Conservation (phyloP, 139 green algal genomes). For the Protoeuglena noctilucae region DNA sequence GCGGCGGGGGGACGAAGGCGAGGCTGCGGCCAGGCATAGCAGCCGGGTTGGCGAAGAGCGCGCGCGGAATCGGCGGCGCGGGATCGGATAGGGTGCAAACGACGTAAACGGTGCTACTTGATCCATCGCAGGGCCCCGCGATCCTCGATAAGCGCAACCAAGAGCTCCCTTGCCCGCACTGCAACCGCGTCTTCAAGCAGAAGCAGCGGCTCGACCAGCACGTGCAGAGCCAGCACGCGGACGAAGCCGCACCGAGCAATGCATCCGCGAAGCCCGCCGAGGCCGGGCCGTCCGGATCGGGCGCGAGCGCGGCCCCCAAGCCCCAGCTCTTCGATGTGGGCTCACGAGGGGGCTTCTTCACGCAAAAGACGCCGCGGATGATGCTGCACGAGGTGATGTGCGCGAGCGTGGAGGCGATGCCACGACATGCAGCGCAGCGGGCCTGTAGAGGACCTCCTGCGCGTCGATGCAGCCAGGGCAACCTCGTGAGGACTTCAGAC, state of each 20-base stretch:
- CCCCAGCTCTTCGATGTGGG: conserved; percentile 48
- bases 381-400: conserved; percentile 65
- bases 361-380: conserved; percentile 55
- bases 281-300: too few species aligned
- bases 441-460: too few species aligned
- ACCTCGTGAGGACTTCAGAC: too few species aligned
- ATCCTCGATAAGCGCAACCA: conserved; percentile 68
- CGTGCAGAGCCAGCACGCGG: conserved; percentile 46
- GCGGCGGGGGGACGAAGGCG: neutral
- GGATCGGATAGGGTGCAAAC: neutral
- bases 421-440: too few species aligned
- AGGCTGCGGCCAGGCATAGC: neutral
- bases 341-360: conserved; percentile 47
- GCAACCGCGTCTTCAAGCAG: conserved; percentile 68
- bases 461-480: too few species aligned
- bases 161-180: conserved; percentile 67
- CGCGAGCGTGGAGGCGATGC: too few species aligned
- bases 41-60: neutral
- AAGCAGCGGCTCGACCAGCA: conserved; percentile 46
- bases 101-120: neutral
- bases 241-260: conserved; percentile 22
- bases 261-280: too few species aligned
- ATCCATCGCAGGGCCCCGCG: conserved; percentile 33
- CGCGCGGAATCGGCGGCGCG: neutral
- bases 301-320: too few species aligned